Percentiles rank a stretch among this genome's conserved stretches.
phyloP scores from a whole-genome alignment of 1,284 basidiomycete genomes.

The Porogramme epimiltina region DNA sequence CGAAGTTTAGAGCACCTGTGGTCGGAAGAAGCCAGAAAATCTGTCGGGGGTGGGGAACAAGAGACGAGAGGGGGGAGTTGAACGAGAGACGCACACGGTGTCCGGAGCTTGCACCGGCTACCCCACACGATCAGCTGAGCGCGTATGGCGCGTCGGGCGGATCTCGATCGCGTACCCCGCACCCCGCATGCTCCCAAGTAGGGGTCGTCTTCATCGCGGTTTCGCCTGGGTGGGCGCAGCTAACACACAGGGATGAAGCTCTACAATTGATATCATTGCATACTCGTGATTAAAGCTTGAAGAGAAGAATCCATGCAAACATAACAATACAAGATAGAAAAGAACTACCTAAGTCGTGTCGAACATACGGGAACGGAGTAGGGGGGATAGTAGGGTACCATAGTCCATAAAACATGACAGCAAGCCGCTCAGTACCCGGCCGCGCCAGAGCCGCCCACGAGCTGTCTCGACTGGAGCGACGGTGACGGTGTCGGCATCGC shows the following conservation, averaged over 20 bases:
- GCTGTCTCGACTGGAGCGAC: constrained; percentile 63
- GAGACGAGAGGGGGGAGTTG: no score
- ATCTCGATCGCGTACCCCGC: neutral
- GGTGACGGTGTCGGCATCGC: constrained; percentile 56
- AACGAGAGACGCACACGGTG: no score
- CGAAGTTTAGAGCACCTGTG: constrained; percentile 13
- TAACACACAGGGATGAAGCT: no score
- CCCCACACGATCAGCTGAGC: constrained; percentile 24
- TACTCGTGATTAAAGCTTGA: constrained; percentile 16
- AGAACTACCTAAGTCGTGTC: constrained; percentile 16
- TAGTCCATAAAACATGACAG: constrained; percentile 13
- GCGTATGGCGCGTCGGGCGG: no score
- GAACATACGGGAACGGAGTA: constrained; percentile 20
- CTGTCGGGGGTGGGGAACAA: no score
- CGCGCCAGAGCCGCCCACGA: constrained; percentile 42
- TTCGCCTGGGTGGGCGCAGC: no score
- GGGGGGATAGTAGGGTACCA: constrained; percentile 14
- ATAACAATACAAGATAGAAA: constrained; percentile 23
- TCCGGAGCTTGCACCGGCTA: no score
- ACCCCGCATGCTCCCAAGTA: no score
- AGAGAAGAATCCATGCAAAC: constrained; percentile 17
- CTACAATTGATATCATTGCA: no score
- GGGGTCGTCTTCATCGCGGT: no score
- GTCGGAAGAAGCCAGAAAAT: no score
- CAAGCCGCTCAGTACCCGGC: constrained; percentile 40